These are phyloP conservation scores for Geosiphon pyriformis DNA, from an alignment of 192 early-diverging fungal species.

Conservation along the genomic window DNA sequence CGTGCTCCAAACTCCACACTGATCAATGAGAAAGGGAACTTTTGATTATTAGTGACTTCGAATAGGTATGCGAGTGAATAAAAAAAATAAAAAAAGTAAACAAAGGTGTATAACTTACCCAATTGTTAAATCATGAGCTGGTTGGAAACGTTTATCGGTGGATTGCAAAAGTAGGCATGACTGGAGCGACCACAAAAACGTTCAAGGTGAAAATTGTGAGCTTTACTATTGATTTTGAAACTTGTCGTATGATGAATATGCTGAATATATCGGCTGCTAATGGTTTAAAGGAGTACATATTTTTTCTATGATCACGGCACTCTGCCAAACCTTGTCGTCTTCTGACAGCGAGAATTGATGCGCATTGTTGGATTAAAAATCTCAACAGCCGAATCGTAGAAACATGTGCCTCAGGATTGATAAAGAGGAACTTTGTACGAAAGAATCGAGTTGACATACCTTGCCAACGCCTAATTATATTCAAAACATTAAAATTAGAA, in stretches of 20 bases:
- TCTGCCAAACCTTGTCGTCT: no score
- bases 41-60: neutral
- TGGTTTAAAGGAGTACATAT: constrained; percentile 1
- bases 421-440: no score
- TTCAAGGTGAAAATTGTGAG: constrained; percentile 14
- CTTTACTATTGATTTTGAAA: neutral
- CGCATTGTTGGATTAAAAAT: no score
- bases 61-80: neutral
- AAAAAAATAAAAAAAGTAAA: neutral
- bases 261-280: neutral
- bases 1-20: constrained; percentile 79
- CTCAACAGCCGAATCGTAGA: no score
- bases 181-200: constrained; percentile 25
- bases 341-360: no score
- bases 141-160: constrained; percentile 76
- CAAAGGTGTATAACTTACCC: constrained; percentile 41
- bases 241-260: neutral
- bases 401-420: neutral
- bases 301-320: no score
- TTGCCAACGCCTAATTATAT: constrained; percentile 65
- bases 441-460: constrained; percentile 30
- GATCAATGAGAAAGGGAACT: constrained; percentile 1
- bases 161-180: constrained; percentile 77
- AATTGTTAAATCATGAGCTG: constrained; percentile 78
- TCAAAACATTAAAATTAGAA: neutral